A percentile compares a stretch with the other conserved stretches of the same genome.
Conservation (phyloP, 768 basidiomycete genomes). For the Russula lepida region DNA sequence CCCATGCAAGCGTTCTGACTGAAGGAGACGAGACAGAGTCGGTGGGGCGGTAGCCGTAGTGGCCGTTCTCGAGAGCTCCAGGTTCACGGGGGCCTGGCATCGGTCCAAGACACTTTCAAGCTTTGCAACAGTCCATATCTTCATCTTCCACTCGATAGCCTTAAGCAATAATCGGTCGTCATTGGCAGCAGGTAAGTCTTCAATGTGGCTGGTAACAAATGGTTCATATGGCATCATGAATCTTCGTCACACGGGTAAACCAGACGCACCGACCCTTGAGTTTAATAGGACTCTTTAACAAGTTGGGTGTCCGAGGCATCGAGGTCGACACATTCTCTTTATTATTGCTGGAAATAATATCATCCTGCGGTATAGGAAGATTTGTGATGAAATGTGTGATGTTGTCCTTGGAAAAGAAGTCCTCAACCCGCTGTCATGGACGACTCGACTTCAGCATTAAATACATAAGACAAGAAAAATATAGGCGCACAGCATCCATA, state of each 20-base stretch:
- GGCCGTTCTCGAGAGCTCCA: constrained; percentile 26
- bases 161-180: constrained; percentile 50
- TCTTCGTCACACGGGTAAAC: background rate
- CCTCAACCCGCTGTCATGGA: constrained; percentile 60
- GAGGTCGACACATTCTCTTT: constrained; percentile 52
- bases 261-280: constrained; percentile 46
- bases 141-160: constrained; percentile 64
- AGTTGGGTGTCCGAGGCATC: constrained; percentile 23
- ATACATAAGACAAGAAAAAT: background rate
- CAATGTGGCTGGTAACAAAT: constrained; percentile 23
- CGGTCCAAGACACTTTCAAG: constrained; percentile 65
- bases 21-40: constrained; percentile 53
- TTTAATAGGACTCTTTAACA: constrained; percentile 59
- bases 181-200: constrained; percentile 24
- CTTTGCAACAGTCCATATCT: constrained; percentile 77
- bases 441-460: constrained; percentile 1
- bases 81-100: constrained; percentile 38
- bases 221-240: background rate
- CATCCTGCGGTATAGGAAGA: constrained; percentile 30
- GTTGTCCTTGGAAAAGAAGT: constrained; percentile 74
- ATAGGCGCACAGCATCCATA: constrained; percentile 65
- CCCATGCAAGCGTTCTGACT: constrained; percentile 80
- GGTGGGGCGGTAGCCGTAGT: constrained; percentile 29
- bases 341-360: constrained; percentile 33
- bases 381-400: constrained; percentile 84